Conservation (phyloP, 1,284 basidiomycete genomes). For the Ustilago tritici region DNA sequence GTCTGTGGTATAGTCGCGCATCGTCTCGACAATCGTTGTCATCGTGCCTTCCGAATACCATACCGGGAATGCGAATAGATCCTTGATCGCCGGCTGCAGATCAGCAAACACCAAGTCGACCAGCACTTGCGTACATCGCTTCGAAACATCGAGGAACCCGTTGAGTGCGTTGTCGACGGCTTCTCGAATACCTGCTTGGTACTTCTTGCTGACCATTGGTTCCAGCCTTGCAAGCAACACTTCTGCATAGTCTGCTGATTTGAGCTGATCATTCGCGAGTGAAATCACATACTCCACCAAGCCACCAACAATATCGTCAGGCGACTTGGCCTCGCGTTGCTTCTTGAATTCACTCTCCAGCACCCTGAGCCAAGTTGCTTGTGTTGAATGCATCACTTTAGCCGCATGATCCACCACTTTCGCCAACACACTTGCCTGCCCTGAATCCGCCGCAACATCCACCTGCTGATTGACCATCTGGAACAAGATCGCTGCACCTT, state of each 20-base stretch:
- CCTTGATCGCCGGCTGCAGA: constrained; percentile 86
- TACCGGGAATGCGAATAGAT: constrained; percentile 79
- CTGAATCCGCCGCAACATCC: constrained; percentile 93
- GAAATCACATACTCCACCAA: constrained; percentile 96
- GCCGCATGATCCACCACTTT: constrained; percentile 89
- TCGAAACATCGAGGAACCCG: constrained; percentile 96
- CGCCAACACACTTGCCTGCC: constrained; percentile 91
- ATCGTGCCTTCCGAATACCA: constrained; percentile 78
- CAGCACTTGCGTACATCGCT: constrained; percentile 92
- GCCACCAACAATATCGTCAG: constrained; percentile 87
- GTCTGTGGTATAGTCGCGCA: constrained; percentile 94
- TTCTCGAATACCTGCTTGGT: constrained; percentile 84
- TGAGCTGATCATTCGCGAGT: constrained; percentile 98
- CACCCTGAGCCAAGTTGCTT: constrained; percentile 86
- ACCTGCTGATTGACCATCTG: constrained; percentile 97
- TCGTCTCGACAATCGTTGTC: constrained; percentile 89
- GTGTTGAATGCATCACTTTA: constrained; percentile 89
- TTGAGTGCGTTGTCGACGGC: constrained; percentile 95
- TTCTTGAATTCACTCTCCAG: constrained; percentile 89
- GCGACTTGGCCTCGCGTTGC: constrained; percentile 79
- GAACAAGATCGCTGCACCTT: constrained; percentile 94
- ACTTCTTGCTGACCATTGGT: constrained; percentile 91
- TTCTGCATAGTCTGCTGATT: constrained; percentile 93
- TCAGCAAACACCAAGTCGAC: constrained; percentile 97
- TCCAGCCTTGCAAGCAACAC: constrained; percentile 86